A percentile compares a stretch with the other conserved stretches of the same genome.
These are phyloP conservation scores for Vanrija sp. DNA, from an alignment of 1,284 basidiomycete genomes.

Conservation along the genomic window DNA sequence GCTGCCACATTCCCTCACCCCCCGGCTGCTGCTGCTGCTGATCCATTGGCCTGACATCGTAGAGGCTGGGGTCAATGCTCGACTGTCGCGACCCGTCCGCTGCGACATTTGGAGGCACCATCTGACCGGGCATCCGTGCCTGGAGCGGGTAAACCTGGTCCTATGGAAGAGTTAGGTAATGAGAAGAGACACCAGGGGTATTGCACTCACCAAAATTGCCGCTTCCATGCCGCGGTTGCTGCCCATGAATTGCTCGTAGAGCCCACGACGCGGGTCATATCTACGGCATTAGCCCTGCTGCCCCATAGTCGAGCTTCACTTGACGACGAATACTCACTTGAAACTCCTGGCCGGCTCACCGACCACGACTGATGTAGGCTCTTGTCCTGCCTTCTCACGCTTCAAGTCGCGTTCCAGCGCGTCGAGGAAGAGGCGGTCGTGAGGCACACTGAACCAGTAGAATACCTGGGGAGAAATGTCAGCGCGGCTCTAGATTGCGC, in stretches of 20 bases:
- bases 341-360: conserved; percentile 69
- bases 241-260: conserved; percentile 76
- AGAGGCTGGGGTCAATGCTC: conserved; percentile 16
- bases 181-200: not conserved
- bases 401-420: conserved; percentile 89
- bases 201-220: conserved; percentile 21
- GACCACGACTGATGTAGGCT: conserved; percentile 69
- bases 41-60: conserved; percentile 10
- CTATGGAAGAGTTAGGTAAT: conserved; percentile 5
- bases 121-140: conserved; percentile 12
- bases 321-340: conserved; percentile 26
- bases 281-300: conserved; percentile 43
- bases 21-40: not conserved
- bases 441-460: conserved; percentile 86
- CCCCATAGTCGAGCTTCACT: too few species aligned
- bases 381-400: conserved; percentile 79
- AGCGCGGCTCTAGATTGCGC: not conserved
- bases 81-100: conserved; percentile 12
- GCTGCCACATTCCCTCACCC: conserved; percentile 7
- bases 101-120: conserved; percentile 1
- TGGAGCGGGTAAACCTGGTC: conserved; percentile 24
- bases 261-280: conserved; percentile 75
- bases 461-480: conserved; percentile 51
- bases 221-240: conserved; percentile 40
- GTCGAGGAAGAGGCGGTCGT: conserved; percentile 91